These are phyloP conservation scores for Leccinum solheimii DNA, from an alignment of 1,284 basidiomycete species.

Conservation along the genomic window DNA sequence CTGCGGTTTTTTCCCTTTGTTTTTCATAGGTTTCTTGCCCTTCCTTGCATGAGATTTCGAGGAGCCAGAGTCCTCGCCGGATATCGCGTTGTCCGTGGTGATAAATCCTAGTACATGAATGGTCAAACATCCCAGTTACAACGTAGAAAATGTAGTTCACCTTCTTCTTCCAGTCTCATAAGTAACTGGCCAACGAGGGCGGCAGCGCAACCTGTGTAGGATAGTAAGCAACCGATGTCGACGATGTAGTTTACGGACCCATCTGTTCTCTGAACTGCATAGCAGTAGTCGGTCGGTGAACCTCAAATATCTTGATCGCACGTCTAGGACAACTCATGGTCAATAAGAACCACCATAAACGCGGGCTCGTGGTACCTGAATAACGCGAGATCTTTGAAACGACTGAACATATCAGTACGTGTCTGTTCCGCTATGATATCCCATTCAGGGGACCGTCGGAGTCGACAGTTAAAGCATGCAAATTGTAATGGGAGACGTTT, in stretches of 20 bases:
- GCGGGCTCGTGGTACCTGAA: slow-evolving; percentile 52
- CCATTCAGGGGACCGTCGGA: slow-evolving; percentile 64
- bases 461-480: slow-evolving; percentile 69
- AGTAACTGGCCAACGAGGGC: slow-evolving; percentile 60
- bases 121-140: slow-evolving; percentile 8
- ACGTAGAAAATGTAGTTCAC: slow-evolving; percentile 35
- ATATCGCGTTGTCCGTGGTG: slow-evolving; percentile 46
- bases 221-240: slow-evolving; percentile 8
- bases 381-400: slow-evolving; percentile 64
- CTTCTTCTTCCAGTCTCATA: slow-evolving; percentile 68
- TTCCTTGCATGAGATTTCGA: slow-evolving; percentile 42
- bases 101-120: slow-evolving; percentile 54
- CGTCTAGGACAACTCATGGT: slow-evolving; percentile 45
- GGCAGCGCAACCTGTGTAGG: slow-evolving; percentile 51
- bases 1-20: slow-evolving; percentile 47
- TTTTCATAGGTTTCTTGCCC: slow-evolving; percentile 44
- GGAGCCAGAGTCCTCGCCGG: slow-evolving; percentile 50
- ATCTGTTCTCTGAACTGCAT: slow-evolving; percentile 59
- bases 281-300: slow-evolving; percentile 45
- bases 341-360: background rate
- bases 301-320: slow-evolving; percentile 70
- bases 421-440: slow-evolving; percentile 60
- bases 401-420: slow-evolving; percentile 58
- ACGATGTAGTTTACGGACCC: slow-evolving; percentile 42
- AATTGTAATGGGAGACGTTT: slow-evolving; percentile 56